phyloP scores from a whole-genome alignment of 176 grass and related monocot genomes.

The Otatea glauca region DNA sequence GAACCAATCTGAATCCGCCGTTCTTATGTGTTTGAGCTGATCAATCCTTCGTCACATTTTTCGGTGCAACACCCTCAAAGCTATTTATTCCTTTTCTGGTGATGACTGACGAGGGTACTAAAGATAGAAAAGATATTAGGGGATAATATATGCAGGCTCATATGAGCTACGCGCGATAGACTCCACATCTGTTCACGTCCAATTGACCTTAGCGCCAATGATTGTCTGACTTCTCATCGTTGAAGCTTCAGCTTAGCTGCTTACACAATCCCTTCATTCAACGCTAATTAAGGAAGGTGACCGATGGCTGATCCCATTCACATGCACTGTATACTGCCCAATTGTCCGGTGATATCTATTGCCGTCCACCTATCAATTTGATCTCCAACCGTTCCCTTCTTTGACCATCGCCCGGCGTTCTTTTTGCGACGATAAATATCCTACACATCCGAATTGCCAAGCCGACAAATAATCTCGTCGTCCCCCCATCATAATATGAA shows the following conservation, averaged over 20 bases:
- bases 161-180: neutral
- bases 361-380: too few relatives aligned
- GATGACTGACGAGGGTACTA: too few relatives aligned
- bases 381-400: neutral
- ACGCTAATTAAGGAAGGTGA: slow-evolving; percentile 16
- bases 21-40: too few relatives aligned
- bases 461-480: neutral
- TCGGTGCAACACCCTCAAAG: too few relatives aligned
- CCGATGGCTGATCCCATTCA: slow-evolving; percentile 20
- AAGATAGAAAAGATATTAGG: neutral
- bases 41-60: too few relatives aligned
- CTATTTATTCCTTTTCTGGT: too few relatives aligned
- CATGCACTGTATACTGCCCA: neutral
- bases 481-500: too few relatives aligned
- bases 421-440: slow-evolving; percentile 40
- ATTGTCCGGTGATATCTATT: neutral
- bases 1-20: too few relatives aligned
- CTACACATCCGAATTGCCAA: neutral
- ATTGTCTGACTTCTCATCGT: slow-evolving; percentile 35
- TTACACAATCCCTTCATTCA: slow-evolving; percentile 14
- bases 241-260: neutral
- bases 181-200: slow-evolving; percentile 7
- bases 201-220: too few relatives aligned
- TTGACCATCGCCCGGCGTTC: slow-evolving; percentile 28
- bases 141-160: neutral